phyloP scores from a whole-genome alignment of 192 early-diverging fungal genomes.

The Oehlia diaphana region DNA sequence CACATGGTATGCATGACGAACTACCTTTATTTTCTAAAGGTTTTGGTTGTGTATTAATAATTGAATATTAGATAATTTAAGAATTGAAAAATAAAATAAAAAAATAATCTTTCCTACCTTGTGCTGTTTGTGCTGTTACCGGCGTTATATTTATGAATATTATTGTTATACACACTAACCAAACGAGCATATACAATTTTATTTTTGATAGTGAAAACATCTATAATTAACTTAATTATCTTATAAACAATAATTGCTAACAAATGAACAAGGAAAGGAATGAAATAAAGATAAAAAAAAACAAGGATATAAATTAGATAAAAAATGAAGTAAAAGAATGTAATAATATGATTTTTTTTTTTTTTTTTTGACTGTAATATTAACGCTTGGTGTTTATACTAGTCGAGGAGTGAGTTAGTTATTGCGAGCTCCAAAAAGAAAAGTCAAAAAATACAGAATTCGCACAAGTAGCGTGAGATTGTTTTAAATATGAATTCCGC shows the following conservation, averaged over 20 bases:
- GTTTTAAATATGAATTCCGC: not conserved
- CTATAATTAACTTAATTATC: not conserved
- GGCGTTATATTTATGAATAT: not conserved
- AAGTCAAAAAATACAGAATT: not conserved
- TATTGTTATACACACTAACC: not conserved
- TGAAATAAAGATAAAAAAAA: not conserved
- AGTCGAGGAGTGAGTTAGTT: not conserved
- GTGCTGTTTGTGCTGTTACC: not conserved
- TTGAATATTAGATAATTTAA: not conserved
- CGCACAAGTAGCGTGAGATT: not conserved
- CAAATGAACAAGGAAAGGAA: not conserved
- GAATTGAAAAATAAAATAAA: not conserved
- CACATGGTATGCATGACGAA: not conserved
- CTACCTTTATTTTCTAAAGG: not conserved
- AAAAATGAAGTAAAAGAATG: not conserved
- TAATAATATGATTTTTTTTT: not conserved
- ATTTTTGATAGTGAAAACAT: not conserved
- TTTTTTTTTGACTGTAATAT: not conserved
- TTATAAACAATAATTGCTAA: not conserved
- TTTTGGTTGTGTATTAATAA: not conserved
- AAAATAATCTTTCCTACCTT: not conserved
- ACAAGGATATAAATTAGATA: not conserved
- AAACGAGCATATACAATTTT: not conserved
- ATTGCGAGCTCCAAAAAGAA: not conserved
- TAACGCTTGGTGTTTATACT: not conserved